Base-by-base conservation (phyloP, 805 yeast species). In the Metschnikowia hibisci region DNA sequence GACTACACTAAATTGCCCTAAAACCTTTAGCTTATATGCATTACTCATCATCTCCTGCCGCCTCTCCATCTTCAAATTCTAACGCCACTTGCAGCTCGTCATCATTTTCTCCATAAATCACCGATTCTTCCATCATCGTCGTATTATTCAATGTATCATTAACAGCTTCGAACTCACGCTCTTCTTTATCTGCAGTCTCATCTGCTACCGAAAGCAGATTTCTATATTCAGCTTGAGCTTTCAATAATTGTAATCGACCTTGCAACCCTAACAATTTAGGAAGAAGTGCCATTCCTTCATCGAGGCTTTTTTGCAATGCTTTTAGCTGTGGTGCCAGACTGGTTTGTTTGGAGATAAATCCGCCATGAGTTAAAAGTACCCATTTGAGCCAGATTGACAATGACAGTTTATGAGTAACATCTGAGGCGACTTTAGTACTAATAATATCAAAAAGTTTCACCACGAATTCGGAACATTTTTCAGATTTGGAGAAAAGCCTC, bases 231-330 rank as follows among this genome's bases (percentile, higher is more conserved):
- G 87, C 73, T 64, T 91, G 98, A 3, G 88, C 77, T 50, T 77
- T 77, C 33, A 91, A 71, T 61, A 91, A 73, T 55, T 83, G 85
- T 36, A 91, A 69, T 50, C 93, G 78, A 36, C 99, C 99, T 61
- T 90, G 95, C 25, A 91, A 73, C 1, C 93, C 81, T 20, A 90
- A 66, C 40, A 91, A 69, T 31, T 78, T 74, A 7, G 90, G 84
- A 49, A 91, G 64, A 18, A 74, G 72, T 47, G 74, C 74, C 61
- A 77, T 71, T 26, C 77, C 82, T 43, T 77, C 68, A 14, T 71
- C 64, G 23, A 90, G 66, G 0, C 84, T 72, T 3, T 75, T 58
- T 58, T 80, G 83, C 43, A 91, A 62, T 3, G 74, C 64, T 34
- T 79, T 79, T 41, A 84, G 66, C 16, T 80, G 69, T 30, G 72